Base-by-base conservation (phyloP, 192 early-diverging fungal genomes). In the Umbelopsis sp. region DNA sequence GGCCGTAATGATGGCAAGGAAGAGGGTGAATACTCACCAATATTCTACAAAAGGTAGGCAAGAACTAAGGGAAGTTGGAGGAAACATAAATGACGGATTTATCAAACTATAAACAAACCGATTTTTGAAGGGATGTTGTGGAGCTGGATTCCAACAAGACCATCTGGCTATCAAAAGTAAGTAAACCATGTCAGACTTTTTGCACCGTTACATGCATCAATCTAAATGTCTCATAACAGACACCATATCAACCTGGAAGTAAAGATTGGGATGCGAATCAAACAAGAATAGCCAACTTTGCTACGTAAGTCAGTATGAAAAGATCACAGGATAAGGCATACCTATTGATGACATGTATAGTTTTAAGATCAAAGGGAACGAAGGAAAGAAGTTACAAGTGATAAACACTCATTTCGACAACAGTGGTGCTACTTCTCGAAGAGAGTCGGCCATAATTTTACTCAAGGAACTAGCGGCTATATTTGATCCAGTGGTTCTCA, bases 331-430 rank as follows among this genome's bases (percentile, higher is more conserved):
- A 66, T n/a, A 25, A 27, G 5, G 20, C 2, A 22, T 23, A 18
- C 0, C 46, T 49, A 23, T 3, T 45, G 18, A 45, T 3, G 21
- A n/a, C 44, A 37, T 55, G 4, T 2, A 27, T 71, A 76, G 74
- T 27, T 69, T 72, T 35, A 64, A 66, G 9, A 48, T 51, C 5
- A 48, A 33, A 41, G 37, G 37, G 37, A 74, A 8, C 21, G 74
- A 69, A 53, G 51, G 35, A 6, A 67, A 46, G 0, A 12, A 55
- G 35, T 78, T 81, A 25, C 64, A 27, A n/a, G 25, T 70, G 4
- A 41, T 78, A 30, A 81, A 81, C 21, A 71, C 77, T 10, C 79
- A 81, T 41, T 67, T 81, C 49, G 79, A 81, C 58, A 46, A 81
- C 25, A 18, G 15, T 3, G 72, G 73, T 12, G 20, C 4, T 12